Evolutionary conservation across 345 rosid genomes (phyloP).

Genomic region (Mercurialis annua): DNA sequence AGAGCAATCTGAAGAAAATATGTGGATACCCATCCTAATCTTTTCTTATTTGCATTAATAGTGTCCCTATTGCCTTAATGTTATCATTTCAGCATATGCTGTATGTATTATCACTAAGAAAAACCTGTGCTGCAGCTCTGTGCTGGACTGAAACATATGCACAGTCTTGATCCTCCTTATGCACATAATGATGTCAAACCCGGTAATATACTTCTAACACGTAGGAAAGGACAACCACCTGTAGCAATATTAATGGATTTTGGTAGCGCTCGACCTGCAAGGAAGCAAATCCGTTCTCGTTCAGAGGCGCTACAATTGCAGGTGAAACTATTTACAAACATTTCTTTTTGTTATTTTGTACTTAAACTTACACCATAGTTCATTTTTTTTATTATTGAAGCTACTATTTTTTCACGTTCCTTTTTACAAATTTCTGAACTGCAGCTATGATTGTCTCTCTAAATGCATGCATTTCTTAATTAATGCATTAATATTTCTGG

Average conservation of each 20-base stretch:
- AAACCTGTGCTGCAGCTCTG: constrained; percentile 61
- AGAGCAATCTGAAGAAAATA: background rate
- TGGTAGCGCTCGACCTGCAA: constrained; percentile 87
- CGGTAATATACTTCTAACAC: constrained; percentile 79
- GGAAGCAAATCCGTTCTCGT: constrained; percentile 84
- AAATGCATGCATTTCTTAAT: background rate
- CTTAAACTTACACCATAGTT: background rate
- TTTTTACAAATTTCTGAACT: background rate
- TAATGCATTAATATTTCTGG: background rate
- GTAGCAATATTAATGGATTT: constrained; percentile 96
- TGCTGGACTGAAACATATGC: constrained; percentile 98
- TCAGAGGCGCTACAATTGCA: constrained; percentile 90
- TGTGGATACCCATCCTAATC: constrained; percentile 1
- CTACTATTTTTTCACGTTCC: no score
- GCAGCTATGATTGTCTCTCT: background rate
- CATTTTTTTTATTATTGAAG: background rate
- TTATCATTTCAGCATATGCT: background rate
- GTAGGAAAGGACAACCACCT: constrained; percentile 76
- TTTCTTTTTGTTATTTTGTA: background rate
- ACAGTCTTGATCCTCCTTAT: constrained; percentile 82
- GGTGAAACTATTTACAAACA: constrained; percentile 38
- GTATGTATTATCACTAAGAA: constrained; percentile 15
- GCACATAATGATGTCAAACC: constrained; percentile 99
- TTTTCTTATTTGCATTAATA: background rate
- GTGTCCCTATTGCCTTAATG: background rate